A percentile compares a stretch with the other conserved stretches of the same genome.
phyloP scores from a whole-genome alignment of 1,284 basidiomycete genomes.

The Irpex sp. region DNA sequence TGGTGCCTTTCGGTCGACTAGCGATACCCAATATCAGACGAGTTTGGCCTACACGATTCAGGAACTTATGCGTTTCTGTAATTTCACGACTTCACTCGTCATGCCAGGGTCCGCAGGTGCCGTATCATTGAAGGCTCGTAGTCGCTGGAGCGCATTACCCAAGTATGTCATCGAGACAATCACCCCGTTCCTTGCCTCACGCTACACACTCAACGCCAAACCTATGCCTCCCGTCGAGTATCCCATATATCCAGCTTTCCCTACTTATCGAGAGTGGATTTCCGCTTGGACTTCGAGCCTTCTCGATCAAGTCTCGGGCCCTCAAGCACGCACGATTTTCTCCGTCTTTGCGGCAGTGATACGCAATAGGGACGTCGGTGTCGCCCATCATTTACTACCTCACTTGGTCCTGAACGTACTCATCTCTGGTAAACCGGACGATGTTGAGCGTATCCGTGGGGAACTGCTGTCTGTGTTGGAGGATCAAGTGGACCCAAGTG shows the following conservation, averaged over 20 bases:
- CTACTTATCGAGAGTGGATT: constrained; percentile 95
- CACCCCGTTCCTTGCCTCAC: constrained; percentile 79
- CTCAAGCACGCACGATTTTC: constrained; percentile 67
- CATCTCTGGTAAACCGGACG: constrained; percentile 65
- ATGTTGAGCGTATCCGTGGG: constrained; percentile 58
- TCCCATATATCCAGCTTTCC: constrained; percentile 74
- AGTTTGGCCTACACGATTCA: constrained; percentile 92
- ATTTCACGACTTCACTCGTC: constrained; percentile 74
- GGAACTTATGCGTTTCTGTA: constrained; percentile 85
- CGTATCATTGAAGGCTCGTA: constrained; percentile 60
- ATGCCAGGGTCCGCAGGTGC: constrained; percentile 42
- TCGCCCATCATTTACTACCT: constrained; percentile 88
- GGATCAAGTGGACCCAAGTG: constrained; percentile 74
- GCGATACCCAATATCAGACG: constrained; percentile 89
- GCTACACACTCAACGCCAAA: constrained; percentile 49
- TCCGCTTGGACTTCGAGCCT: constrained; percentile 86
- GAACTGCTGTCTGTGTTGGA: constrained; percentile 84
- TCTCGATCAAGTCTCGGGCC: constrained; percentile 62
- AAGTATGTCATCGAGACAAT: constrained; percentile 87
- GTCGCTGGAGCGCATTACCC: constrained; percentile 75
- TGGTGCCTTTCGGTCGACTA: constrained; percentile 89
- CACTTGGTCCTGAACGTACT: constrained; percentile 88
- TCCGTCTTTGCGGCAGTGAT: constrained; percentile 76
- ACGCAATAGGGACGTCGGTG: constrained; percentile 83
- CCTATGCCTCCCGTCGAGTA: constrained; percentile 36